Base-by-base conservation (phyloP, 306 rosid species). In the Cucumis cinereus region DNA sequence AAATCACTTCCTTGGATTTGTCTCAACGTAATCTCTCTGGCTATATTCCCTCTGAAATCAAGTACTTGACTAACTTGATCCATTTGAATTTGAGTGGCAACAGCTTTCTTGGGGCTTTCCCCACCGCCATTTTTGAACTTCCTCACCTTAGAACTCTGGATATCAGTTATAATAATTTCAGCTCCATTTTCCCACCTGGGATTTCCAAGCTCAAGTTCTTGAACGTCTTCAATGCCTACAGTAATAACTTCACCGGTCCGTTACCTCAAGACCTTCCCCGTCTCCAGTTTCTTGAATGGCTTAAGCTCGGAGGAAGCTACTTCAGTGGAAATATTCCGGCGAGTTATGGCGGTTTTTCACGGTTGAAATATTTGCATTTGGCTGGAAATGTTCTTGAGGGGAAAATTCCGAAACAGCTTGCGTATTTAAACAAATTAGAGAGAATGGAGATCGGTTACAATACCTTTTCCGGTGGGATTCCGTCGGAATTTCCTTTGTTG, bases 301-400 rank as follows among this genome's bases (percentile, higher is more conserved):
- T 94, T 60, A 90, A 89, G 86, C 96, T 94, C 43, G 94, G 96
- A 2, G 99, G 99, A 49, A 94, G 99, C 87, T 92, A 94, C 88
- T 94, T 94, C 87, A 73, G 26, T 3, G 93, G 82, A 28, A 58
- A 24, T 6, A 87, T 94, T 72, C 99, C 99, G 8, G 54, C 78
- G 43, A 64, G 72, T 8, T 94, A 92, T 52, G 95, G 97, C 60
- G 81, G 77, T 20, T 74, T 94, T 52, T 81, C 85, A 0, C 82
- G 89, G 77, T 77, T 94, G 72, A 88, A 82, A 82, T 50, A 80
- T 30, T 83, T 94, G 12, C 7, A 85, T 73, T 77, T 94, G 54
- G 93, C 93, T 13, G 99, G 99, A 38, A 94, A 94, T 64, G 20
- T 11, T 60, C 87, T 94, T 40, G 85, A 79, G 4, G 99, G 99